Base-by-base conservation (phyloP, 2,329 filamentous ascomycete species). In the Fusarium sp. region DNA sequence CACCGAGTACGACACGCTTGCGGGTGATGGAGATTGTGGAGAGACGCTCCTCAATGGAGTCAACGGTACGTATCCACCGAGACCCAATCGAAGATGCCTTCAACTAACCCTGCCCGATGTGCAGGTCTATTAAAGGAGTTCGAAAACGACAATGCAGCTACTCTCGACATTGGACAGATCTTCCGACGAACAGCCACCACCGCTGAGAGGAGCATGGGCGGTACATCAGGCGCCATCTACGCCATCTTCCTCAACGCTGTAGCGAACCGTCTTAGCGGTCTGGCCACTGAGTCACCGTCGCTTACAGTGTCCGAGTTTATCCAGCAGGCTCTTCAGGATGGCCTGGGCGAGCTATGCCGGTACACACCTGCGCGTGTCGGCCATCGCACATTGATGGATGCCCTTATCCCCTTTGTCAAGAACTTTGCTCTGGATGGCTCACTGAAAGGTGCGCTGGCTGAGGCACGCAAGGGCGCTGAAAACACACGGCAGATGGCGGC, bases 241-340 rank as follows among this genome's bases (percentile, higher is more conserved):
- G 89, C 91, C 57, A 94, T 94, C 70, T 94, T 92, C 82, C 81
- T 94, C 50, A 93, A 93, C 73, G 88, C 91, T 0, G 84, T 94
- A 6, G 87, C 88, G 22, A 86, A 71, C 57, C 66, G 73, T 7
- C 69, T 77, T 2, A 31, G 50, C 2, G 39, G 71, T 11, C 43
- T 69, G 15, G 45, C 64, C 1, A 10, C 44, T 0, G 2, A 24
- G 1, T 58, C 63, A 0, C 1, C 33, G 0, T n/a, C 47, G 4
- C n/a, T 50, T 1, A 44, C 24, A 0, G 51, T 59, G 2, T 33
- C 61, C 2, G 51, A 59, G 11, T 62, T 72, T 15, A 57, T 74
- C 19, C 59, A 61, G 9, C 22, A 58, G 15, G 46, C 67, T 22
- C 70, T 74, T 2, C 60, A 67, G 24, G 31, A 66, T 15, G 70